A percentile compares a stretch with the other conserved stretches of the same genome.
phyloP scores from a whole-genome alignment of 306 rosid genomes.

The Phaseolus lunatus region DNA sequence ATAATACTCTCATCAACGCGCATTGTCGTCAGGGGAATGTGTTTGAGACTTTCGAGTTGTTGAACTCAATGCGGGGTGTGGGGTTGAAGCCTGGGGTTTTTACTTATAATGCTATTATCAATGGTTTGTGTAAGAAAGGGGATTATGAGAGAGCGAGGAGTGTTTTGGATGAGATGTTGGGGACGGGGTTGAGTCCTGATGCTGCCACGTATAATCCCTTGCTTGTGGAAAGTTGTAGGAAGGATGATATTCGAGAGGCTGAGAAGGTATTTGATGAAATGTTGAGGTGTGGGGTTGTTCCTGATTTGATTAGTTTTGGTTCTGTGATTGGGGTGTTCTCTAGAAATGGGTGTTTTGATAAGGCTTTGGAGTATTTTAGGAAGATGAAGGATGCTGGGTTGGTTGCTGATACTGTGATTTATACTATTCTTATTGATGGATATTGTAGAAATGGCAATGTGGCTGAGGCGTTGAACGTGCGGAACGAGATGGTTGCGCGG shows the following conservation, averaged over 20 bases:
- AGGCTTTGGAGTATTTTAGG: constrained; percentile 65
- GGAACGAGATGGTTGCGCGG: constrained; percentile 75
- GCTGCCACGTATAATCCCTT: constrained; percentile 72
- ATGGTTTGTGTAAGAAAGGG: constrained; percentile 82
- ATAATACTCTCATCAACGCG: constrained; percentile 77
- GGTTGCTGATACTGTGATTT: constrained; percentile 84
- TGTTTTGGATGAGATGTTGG: constrained; percentile 70
- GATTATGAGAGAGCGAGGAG: constrained; percentile 60
- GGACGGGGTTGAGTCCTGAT: constrained; percentile 70
- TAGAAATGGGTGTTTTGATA: constrained; percentile 65
- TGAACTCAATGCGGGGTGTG: constrained; percentile 53
- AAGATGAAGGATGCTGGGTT: constrained; percentile 68
- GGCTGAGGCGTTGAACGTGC: constrained; percentile 70
- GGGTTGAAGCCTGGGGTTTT: constrained; percentile 77
- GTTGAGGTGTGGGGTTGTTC: constrained; percentile 60
- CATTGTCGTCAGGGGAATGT: constrained; percentile 68
- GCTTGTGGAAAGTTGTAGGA: constrained; percentile 75
- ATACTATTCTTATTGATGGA: constrained; percentile 88
- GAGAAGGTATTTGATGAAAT: constrained; percentile 70
- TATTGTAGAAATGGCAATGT: constrained; percentile 70
- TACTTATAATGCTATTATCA: constrained; percentile 77
- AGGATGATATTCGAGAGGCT: constrained; percentile 66
- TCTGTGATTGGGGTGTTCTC: constrained; percentile 70
- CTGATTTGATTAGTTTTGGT: constrained; percentile 84
- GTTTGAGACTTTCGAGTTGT: constrained; percentile 63